phyloP scores from a whole-genome alignment of 2,329 filamentous ascomycete species.

The Stachybotrys chlorohalonatus region DNA sequence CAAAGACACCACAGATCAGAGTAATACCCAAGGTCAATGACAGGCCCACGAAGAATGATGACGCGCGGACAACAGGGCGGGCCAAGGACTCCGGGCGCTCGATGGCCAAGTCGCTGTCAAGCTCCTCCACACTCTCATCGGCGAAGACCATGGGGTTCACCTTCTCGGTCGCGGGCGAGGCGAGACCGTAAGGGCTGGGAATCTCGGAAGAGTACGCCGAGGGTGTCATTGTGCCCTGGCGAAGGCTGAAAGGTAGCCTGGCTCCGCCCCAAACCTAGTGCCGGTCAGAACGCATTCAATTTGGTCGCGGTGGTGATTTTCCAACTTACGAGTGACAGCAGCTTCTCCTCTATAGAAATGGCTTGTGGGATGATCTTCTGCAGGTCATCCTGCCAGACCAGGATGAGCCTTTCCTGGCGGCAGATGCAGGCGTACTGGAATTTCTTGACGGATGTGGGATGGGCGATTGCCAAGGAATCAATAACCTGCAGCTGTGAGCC shows the following conservation, averaged over 20 bases:
- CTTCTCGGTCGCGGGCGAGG: constrained; percentile 11
- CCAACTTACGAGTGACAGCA: constrained; percentile 14
- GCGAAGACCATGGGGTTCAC: constrained; percentile 2
- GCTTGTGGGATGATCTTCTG: constrained; percentile 29
- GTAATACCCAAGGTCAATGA: constrained; percentile 26
- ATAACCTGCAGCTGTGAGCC: constrained; percentile 35
- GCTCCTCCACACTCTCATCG: constrained; percentile 12
- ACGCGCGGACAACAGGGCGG: constrained; percentile 26
- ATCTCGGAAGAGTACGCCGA: constrained; percentile 9
- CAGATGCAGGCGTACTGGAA: constrained; percentile 34
- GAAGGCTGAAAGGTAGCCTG: constrained; percentile 7
- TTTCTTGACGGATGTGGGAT: constrained; percentile 29
- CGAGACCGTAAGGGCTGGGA: constrained; percentile 7
- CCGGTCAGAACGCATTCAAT: not conserved
- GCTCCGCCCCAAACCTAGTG: constrained; percentile 16
- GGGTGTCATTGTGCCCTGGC: constrained; percentile 5
- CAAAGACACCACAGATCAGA: constrained; percentile 26
- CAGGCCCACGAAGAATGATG: constrained; percentile 27
- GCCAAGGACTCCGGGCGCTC: constrained; percentile 28
- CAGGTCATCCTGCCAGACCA: constrained; percentile 34
- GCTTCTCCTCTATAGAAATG: constrained; percentile 21
- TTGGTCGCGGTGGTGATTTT: not conserved
- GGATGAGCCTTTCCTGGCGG: constrained; percentile 27
- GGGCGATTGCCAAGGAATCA: constrained; percentile 28
- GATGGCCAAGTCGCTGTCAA: constrained; percentile 13